These are phyloP conservation scores for Neurospora sp. DNA, from an alignment of 495 filamentous ascomycete species.

Conservation along the genomic window DNA sequence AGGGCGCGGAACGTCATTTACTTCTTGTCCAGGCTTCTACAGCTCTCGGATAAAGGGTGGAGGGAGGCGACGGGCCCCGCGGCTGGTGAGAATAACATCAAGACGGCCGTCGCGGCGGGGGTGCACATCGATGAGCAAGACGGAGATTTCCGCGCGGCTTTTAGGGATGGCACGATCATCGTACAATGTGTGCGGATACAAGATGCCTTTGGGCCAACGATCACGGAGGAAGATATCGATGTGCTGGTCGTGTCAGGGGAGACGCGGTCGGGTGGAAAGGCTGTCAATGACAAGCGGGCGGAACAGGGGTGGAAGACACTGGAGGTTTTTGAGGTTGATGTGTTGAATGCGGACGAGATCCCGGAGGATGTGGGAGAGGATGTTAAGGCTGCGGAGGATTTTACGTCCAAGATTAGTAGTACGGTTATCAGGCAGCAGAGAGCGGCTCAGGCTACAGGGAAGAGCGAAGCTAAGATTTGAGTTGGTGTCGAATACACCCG, in stretches of 20 bases:
- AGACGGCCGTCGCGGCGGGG: not conserved
- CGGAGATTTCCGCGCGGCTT: constrained; percentile 30
- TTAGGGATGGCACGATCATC: constrained; percentile 32
- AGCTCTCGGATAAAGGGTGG: constrained; percentile 34
- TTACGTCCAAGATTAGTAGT: constrained; percentile 84
- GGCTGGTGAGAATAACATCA: not conserved
- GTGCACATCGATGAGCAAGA: constrained; percentile 16
- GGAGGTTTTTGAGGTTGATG: constrained; percentile 85
- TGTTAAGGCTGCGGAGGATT: constrained; percentile 38
- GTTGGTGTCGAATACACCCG: too few relatives aligned
- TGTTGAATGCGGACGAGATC: constrained; percentile 60
- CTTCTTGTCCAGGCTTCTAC: constrained; percentile 64
- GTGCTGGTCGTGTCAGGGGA: constrained; percentile 85
- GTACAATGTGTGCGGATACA: constrained; percentile 74
- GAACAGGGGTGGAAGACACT: constrained; percentile 70
- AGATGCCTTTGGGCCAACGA: constrained; percentile 86
- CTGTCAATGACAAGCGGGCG: constrained; percentile 68
- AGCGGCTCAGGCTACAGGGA: constrained; percentile 12
- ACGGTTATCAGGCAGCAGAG: constrained; percentile 48
- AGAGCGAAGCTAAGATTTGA: not conserved
- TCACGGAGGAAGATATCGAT: constrained; percentile 67
- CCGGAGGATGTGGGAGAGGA: constrained; percentile 25
- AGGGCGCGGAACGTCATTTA: constrained; percentile 55
- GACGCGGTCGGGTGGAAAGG: constrained; percentile 71
- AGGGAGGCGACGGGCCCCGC: constrained; percentile 10